Base-by-base conservation (phyloP, 768 basidiomycete genomes). In the Hypholoma sublateritium region DNA sequence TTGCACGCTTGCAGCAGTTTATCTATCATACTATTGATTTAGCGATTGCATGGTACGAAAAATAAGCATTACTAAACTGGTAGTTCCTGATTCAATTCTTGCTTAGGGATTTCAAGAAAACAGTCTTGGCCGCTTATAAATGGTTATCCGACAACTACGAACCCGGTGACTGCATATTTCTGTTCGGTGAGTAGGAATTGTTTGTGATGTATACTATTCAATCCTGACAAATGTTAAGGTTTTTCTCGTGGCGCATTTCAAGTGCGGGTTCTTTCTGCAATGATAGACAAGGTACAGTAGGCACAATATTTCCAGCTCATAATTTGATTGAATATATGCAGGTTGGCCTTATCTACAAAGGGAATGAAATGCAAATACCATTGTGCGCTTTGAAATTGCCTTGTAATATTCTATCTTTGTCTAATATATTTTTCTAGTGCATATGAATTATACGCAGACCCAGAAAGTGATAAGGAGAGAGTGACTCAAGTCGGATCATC, bases 181-280 rank as follows among this genome's bases (percentile, higher is more conserved):
- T 72, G 3, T 67, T 70, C 41, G 68, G 66, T 64, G n/a, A 25
- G 55, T n/a, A n/a, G n/a, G n/a, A n/a, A 19, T 42, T 16, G 3
- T 1, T 24, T 25, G 7, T 28, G 32, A n/a, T 16, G 16, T 2
- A 12, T 19, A n/a, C 21, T 4, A 32, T 9, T 50, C 35, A 19
- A 28, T 5, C 24, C 19, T 25, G 9, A 47, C 4, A 16, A 34
- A 1, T 3, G 19, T 14, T 13, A 36, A 80, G 80, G 80, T 0
- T 81, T 77, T 62, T 81, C 79, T 3, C 77, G 79, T 16, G 79
- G 79, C 2, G 78, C 77, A 28, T 80, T 77, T 60, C 79, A 80
- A 59, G 76, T 74, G 9, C 8, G 41, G 14, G 41, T 42, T 42
- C 41, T 42, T 6, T 42, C 41, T 1, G 41, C 41, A 42, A 42